Conservation (phyloP, 345 rosid species). For the Rhizophora apiculata region DNA sequence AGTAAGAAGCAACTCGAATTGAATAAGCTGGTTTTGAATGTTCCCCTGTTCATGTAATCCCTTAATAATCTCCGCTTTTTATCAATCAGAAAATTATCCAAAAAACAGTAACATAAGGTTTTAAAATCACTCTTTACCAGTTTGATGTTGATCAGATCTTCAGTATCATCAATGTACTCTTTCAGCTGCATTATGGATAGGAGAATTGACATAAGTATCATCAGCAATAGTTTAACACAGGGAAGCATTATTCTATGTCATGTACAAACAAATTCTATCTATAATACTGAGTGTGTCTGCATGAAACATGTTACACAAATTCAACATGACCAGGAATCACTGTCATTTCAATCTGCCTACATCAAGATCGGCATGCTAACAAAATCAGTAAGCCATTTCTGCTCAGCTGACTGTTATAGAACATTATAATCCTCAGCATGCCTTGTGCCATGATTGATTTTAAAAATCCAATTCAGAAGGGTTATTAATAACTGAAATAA, state of each 20-base stretch:
- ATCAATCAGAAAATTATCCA: not conserved
- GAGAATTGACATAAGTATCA: conserved; percentile 1
- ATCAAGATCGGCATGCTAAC: not conserved
- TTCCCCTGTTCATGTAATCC: conserved; percentile 55
- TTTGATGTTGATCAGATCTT: conserved; percentile 92
- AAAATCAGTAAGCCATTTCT: not conserved
- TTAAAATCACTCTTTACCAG: conserved; percentile 42
- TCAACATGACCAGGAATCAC: not conserved
- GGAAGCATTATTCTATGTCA: too few relatives aligned
- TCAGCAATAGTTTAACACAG: not conserved
- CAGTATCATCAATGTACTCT: conserved; percentile 95
- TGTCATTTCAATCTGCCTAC: not conserved
- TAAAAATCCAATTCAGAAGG: not conserved
- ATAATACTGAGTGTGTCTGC: too few relatives aligned
- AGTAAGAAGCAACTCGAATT: conserved; percentile 89
- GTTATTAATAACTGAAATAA: not conserved
- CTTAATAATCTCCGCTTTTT: not conserved
- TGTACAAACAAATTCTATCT: too few relatives aligned
- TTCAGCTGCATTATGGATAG: conserved; percentile 60
- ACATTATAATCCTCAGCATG: not conserved
- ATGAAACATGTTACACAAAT: not conserved
- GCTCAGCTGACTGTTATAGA: not conserved
- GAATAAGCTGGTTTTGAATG: conserved; percentile 90
- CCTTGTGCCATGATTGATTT: not conserved
- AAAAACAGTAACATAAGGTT: not conserved